Conservation (phyloP, 2,329 filamentous ascomycete genomes). For the Epichloe festucae region DNA sequence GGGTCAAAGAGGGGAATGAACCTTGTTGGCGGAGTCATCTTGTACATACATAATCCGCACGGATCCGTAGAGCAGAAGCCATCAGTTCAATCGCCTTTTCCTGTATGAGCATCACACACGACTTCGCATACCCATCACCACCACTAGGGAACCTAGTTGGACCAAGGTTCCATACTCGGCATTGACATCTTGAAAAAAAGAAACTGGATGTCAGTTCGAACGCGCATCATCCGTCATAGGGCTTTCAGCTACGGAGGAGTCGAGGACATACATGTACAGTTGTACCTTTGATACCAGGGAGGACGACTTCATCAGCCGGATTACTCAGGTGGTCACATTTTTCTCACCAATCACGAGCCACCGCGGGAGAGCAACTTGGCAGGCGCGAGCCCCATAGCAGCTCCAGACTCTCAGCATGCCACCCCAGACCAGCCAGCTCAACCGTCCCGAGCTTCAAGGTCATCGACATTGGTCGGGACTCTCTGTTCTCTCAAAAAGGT, state of each 20-base stretch:
- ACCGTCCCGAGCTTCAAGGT: slow-evolving; percentile 28
- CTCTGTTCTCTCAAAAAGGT: slow-evolving; percentile 38
- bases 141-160: background rate
- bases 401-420: slow-evolving; percentile 5
- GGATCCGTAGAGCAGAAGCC: background rate
- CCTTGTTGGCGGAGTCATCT: background rate
- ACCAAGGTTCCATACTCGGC: background rate
- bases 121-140: background rate
- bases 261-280: no score
- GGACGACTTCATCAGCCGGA: no score
- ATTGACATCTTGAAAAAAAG: no score
- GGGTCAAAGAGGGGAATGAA: background rate
- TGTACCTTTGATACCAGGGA: no score
- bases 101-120: background rate
- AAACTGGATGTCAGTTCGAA: no score
- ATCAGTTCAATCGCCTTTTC: background rate
- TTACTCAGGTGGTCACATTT: background rate
- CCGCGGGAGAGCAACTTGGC: background rate
- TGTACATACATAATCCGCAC: background rate
- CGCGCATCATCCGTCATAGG: no score
- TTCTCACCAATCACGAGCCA: slow-evolving; percentile 1
- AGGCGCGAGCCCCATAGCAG: background rate
- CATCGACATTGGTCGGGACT: slow-evolving; percentile 34
- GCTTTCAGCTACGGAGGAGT: no score
- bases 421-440: slow-evolving; percentile 9